Conservation (phyloP, 495 filamentous ascomycete species). For the Hyaloscypha variabilis region DNA sequence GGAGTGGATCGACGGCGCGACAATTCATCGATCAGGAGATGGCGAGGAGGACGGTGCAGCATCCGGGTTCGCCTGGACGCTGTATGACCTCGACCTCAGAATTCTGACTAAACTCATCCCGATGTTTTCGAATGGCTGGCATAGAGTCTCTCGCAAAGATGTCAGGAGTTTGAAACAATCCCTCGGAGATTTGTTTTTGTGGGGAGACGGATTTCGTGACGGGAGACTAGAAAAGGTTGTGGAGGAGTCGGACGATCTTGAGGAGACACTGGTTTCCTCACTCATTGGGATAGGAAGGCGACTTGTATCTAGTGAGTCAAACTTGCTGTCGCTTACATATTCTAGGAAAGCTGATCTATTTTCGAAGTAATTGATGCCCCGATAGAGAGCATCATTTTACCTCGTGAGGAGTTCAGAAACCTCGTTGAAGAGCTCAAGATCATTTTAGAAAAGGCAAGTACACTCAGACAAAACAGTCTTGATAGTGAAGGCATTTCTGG, state of each 20-base stretch:
- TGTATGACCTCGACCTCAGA: conserved; percentile 19
- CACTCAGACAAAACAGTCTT: not conserved
- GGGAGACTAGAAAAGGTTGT: conserved; percentile 31
- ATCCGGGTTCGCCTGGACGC: conserved; percentile 13
- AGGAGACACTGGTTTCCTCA: conserved; percentile 8
- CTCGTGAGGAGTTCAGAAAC: not conserved
- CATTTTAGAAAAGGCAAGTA: not conserved
- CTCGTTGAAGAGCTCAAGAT: conserved; percentile 1
- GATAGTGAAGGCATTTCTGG: not conserved
- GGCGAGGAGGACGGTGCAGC: not conserved
- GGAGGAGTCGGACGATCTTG: conserved; percentile 26
- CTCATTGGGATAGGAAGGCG: conserved; percentile 5
- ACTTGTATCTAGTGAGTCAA: conserved; percentile 15
- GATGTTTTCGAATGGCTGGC: not conserved
- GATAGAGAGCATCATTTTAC: not conserved
- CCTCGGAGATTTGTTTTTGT: conserved; percentile 31
- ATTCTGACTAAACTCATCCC: conserved; percentile 8
- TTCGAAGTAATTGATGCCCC: not conserved
- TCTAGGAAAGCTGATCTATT: not conserved
- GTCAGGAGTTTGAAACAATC: conserved; percentile 23
- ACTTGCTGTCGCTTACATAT: not conserved
- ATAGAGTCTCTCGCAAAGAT: conserved; percentile 2
- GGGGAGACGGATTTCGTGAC: conserved; percentile 29
- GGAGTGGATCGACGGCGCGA: conserved; percentile 23
- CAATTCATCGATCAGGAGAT: conserved; percentile 9